These are phyloP conservation scores for Akanthomyces dipterigenus DNA, from an alignment of 2,329 filamentous ascomycete species.

Conservation along the genomic window DNA sequence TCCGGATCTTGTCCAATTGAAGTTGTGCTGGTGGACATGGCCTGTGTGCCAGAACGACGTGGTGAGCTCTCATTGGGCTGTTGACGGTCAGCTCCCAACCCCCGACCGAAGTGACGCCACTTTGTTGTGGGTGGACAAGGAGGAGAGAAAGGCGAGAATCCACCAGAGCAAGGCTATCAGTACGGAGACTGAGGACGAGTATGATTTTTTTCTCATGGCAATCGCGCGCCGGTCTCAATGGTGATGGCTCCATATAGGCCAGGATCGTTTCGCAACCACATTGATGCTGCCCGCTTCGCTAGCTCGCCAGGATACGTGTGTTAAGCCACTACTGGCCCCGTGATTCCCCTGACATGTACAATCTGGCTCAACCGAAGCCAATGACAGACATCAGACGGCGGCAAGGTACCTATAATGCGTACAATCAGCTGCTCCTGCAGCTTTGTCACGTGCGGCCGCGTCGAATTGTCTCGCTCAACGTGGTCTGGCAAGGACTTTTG, in stretches of 20 bases:
- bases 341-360: neutral
- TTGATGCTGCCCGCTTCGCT: neutral
- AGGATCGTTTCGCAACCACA: neutral
- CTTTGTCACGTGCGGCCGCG: neutral
- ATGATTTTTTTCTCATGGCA: neutral
- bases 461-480: neutral
- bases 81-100: constrained; percentile 7
- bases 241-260: neutral
- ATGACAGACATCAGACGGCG: no score
- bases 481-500: constrained; percentile 1
- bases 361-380: neutral
- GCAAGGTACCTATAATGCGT: no score
- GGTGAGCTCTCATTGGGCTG: constrained; percentile 13
- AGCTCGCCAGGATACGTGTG: neutral
- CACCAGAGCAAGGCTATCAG: constrained; percentile 6
- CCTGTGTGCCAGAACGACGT: constrained; percentile 13
- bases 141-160: neutral
- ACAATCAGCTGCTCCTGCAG: neutral
- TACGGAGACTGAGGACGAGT: neutral
- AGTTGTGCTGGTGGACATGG: constrained; percentile 9
- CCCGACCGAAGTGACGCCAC: constrained; percentile 10
- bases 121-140: constrained; percentile 7
- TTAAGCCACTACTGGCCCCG: neutral
- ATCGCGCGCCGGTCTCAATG: neutral
- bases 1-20: constrained; percentile 11